A percentile compares a stretch with the other conserved stretches of the same genome.
Conservation (phyloP, 1,139 yeast species). For the Candida labiduridarum region DNA sequence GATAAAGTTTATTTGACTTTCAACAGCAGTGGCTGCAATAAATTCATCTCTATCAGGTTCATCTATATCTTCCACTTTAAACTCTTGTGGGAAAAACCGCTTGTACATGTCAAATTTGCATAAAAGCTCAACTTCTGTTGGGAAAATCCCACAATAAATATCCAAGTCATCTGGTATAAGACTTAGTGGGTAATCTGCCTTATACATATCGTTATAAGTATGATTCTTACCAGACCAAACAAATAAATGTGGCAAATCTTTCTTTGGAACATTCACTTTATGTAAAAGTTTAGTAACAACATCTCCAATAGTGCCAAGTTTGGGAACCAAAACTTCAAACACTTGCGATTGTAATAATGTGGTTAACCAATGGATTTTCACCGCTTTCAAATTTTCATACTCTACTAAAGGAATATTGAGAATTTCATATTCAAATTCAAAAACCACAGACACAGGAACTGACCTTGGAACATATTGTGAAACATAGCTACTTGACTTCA, state of each 20-base stretch:
- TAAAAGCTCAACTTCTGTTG: constrained; percentile 46
- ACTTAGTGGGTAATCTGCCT: constrained; percentile 40
- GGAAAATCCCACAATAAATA: constrained; percentile 47
- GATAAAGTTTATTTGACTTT: constrained; percentile 43
- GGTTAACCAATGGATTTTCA: constrained; percentile 66
- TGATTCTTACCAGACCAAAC: constrained; percentile 57
- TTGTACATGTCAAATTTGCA: constrained; percentile 41
- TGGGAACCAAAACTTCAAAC: constrained; percentile 71
- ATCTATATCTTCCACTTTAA: constrained; percentile 13
- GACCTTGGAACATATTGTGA: constrained; percentile 53
- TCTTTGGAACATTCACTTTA: constrained; percentile 55
- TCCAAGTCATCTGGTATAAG: constrained; percentile 38
- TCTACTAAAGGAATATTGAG: constrained; percentile 75
- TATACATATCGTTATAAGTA: constrained; percentile 40
- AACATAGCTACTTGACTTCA: constrained; percentile 43
- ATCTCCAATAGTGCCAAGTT: constrained; percentile 57
- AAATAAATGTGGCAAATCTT: constrained; percentile 53
- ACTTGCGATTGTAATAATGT: constrained; percentile 65
- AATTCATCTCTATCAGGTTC: constrained; percentile 32
- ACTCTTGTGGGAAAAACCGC: constrained; percentile 23
- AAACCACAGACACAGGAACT: constrained; percentile 46
- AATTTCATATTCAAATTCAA: constrained; percentile 70
- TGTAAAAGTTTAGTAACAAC: constrained; percentile 58
- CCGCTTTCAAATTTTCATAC: constrained; percentile 70
- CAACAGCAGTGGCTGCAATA: constrained; percentile 30